Evolutionary conservation across 2,329 filamentous ascomycete species (phyloP), one percentile per base, ranked within the genome.

Genomic region (Verticillium nonalfalfae): DNA sequence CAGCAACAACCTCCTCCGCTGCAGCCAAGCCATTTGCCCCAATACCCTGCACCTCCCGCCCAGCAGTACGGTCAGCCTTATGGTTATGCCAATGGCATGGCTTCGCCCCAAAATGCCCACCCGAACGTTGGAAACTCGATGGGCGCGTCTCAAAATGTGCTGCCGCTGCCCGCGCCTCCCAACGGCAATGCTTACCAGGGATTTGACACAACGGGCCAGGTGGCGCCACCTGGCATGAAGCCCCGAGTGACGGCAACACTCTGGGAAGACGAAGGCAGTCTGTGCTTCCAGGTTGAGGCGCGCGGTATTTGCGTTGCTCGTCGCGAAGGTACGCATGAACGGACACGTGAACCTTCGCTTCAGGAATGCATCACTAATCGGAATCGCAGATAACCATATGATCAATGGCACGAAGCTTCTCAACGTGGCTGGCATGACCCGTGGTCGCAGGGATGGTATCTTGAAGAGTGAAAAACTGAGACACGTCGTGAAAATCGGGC

Each of bases 321-420:
- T 67, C 85, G 95, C 73, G 94, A 98, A 85, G 93, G 92, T 95
- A 77, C 68, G 80, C 71, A 61, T 9, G 21, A 26, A 50, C 21
- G 45, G 4, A 13, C 45, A 50, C 45, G 45, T 21, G 45, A 50
- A 50, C 9, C n/a, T 26, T 10, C n/a, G 7, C 9, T 3, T 21
- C 1, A 50, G 18, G n/a, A 50, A 50, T 50, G 31, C 13, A 11
- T 35, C 14, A 52, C 62, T 65, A 35, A 64, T 40, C 21, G 5
- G 38, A 59, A 57, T 52, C 66, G n/a, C 34, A 96, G 94, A 97
- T 70, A 98, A 97, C 76, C 92, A 97, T 78, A 97, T 99, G 91
- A 97, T 99, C 75, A 99, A 98, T 71, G 95, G 95, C 18, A 99
- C 95, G 1, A 99, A 98, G 76, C 81, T 99, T 61, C 79, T 98